These are phyloP conservation scores for Hirschioporus abietinus DNA, from an alignment of 768 basidiomycete genomes.

Conservation along the genomic window DNA sequence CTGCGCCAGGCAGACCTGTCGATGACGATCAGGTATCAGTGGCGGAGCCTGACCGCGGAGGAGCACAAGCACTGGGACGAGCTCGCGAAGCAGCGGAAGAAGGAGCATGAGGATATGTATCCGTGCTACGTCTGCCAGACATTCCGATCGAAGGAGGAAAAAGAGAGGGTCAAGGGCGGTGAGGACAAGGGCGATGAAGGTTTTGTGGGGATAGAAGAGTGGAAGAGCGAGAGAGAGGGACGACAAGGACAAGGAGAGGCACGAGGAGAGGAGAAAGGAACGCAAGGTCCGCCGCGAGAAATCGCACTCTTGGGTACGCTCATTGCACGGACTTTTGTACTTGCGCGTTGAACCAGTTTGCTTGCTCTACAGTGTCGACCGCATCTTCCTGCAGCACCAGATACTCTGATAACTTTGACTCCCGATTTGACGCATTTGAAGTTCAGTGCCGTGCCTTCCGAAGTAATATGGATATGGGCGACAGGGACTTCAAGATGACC, in stretches of 20 bases:
- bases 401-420: not conserved
- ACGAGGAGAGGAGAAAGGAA: constrained; percentile 49
- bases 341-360: constrained; percentile 43
- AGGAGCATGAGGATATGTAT: too few species aligned
- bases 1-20: constrained; percentile 75
- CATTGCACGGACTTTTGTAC: constrained; percentile 36
- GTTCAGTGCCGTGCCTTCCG: too few species aligned
- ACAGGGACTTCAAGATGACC: not conserved
- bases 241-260: constrained; percentile 28
- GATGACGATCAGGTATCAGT: constrained; percentile 77
- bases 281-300: constrained; percentile 20
- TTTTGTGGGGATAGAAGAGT: too few species aligned
- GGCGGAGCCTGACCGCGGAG: constrained; percentile 61
- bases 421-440: too few species aligned
- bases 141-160: constrained; percentile 47
- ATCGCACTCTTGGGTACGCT: too few species aligned
- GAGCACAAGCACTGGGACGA: too few species aligned
- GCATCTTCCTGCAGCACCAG: too few species aligned
- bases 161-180: constrained; percentile 43
- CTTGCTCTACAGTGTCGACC: constrained; percentile 28
- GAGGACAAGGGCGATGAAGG: not conserved
- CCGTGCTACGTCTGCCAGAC: constrained; percentile 76
- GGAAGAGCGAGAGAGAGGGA: constrained; percentile 26
- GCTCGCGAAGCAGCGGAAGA: too few species aligned
- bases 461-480: too few species aligned